Evolutionary conservation across 2,329 filamentous ascomycete species (phyloP).

Genomic region (Claviceps digitariae): DNA sequence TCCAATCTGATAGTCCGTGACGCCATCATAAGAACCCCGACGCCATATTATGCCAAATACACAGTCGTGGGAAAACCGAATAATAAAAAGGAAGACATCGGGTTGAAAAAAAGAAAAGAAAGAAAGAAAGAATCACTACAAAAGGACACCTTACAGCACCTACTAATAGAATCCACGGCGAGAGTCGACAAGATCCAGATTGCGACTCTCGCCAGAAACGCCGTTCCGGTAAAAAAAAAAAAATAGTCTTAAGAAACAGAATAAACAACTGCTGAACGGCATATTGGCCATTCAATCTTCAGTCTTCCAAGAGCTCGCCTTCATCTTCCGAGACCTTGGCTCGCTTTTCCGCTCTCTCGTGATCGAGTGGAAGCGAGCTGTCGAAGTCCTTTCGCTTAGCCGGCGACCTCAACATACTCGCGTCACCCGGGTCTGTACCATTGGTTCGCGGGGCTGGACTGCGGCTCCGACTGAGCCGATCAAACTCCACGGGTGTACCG

Average conservation of each 20-base stretch:
- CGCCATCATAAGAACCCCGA: conserved; percentile 1
- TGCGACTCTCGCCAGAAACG: background rate
- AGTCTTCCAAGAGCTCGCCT: conserved; percentile 30
- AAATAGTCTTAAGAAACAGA: background rate
- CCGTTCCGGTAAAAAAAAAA: background rate
- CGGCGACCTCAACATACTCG: conserved; percentile 18
- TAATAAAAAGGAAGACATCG: background rate
- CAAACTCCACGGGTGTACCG: conserved; percentile 33
- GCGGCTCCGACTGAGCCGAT: conserved; percentile 36
- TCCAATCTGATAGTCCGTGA: background rate
- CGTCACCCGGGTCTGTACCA: conserved; percentile 20
- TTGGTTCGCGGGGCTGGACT: conserved; percentile 31
- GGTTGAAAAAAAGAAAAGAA: background rate
- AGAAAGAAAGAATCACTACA: background rate
- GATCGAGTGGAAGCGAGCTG: conserved; percentile 16
- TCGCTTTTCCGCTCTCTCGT: conserved; percentile 28
- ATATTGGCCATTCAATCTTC: background rate
- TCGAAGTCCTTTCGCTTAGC: conserved; percentile 30
- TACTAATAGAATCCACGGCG: background rate
- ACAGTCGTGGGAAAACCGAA: background rate
- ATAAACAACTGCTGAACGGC: background rate
- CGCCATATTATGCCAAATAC: conserved; percentile 2
- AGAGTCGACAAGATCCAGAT: background rate
- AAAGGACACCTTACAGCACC: background rate
- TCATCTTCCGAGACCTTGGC: conserved; percentile 33